Evolutionary conservation across 2,329 filamentous ascomycete species (phyloP).

Genomic region (Penicillium aurantiogriseum): DNA sequence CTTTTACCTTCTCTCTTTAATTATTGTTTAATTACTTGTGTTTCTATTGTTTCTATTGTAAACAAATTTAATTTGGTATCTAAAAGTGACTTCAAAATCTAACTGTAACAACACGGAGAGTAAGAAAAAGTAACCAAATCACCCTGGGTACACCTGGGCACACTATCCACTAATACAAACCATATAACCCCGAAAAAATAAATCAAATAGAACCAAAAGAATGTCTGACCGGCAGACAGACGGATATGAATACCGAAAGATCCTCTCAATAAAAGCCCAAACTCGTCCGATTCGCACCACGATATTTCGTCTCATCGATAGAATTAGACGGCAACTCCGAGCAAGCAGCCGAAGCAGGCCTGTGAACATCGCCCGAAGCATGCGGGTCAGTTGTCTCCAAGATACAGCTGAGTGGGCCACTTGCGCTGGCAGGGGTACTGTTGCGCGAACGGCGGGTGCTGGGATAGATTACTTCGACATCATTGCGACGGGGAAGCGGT

Average conservation of each 20-base stretch:
- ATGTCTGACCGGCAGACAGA: slow-evolving; percentile 1
- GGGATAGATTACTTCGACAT: slow-evolving; percentile 35
- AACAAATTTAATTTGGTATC: neutral
- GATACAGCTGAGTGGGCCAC: slow-evolving; percentile 32
- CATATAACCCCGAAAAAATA: neutral
- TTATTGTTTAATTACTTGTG: neutral
- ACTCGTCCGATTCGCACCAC: slow-evolving; percentile 34
- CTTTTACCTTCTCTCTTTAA: neutral
- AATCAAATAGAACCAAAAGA: neutral
- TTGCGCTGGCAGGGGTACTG: slow-evolving; percentile 30
- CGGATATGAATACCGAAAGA: neutral
- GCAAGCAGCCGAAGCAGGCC: neutral
- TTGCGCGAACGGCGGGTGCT: slow-evolving; percentile 37
- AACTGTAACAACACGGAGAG: neutral
- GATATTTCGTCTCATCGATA: slow-evolving; percentile 28
- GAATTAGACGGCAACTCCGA: slow-evolving; percentile 16
- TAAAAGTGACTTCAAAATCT: neutral
- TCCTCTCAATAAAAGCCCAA: slow-evolving; percentile 18
- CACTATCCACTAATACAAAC: slow-evolving; percentile 3
- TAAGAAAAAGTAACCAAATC: neutral
- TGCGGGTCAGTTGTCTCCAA: slow-evolving; percentile 25
- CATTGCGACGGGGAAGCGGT: slow-evolving; percentile 29
- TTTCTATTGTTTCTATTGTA: neutral
- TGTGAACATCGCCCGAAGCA: slow-evolving; percentile 23
- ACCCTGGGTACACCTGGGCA: neutral